Base-by-base conservation (phyloP, 352 stramenopile genomes). In the Globisporangium canariense region DNA sequence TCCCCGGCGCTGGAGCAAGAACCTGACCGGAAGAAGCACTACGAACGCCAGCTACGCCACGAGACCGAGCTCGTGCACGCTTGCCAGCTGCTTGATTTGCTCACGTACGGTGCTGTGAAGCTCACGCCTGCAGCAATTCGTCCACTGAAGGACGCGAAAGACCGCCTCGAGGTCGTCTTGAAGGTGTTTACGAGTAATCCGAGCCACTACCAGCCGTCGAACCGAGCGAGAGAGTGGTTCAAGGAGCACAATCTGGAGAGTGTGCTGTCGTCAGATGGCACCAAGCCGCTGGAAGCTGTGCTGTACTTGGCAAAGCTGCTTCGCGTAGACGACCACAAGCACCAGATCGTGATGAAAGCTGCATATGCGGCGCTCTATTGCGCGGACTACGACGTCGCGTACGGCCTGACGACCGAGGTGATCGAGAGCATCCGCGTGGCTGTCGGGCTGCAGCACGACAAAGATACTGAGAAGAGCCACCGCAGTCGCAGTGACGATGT, bases 301-400 rank as follows among this genome's bases (percentile, higher is more conserved):
- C 65, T 89, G 74, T 58, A 81, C 30, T 58, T 91, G 41, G 78
- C 81, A 0, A 74, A 74, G 20, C 50, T 91, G 14, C 68, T 91
- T 20, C 76, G 68, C 36, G 69, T 90, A 11, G 68, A 75, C 38
- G 60, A 66, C 11, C 47, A 71, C 16, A 76, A 75, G 45, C 59
- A 79, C 25, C 67, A 78, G 46, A 87, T 90, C 43, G 63, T 72
- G 67, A 76, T 90, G 67, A 87, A 89, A 68, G 79, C 78, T 10
- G 78, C 81, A 6, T 89, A 90, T 59, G 77, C 83, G 5, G 79
- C 83, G 3, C 61, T 92, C 1, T 90, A 90, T 38, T 89, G 79
- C 40, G 71, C 75, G 38, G 81, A 92, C 62, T 90, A 80, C 22
- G 79, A 90, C 38, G 75, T 83, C 52, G 78, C 81, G 14, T 76